Base-by-base conservation (phyloP, 345 rosid genomes). In the Eucalyptus leucophloia region DNA sequence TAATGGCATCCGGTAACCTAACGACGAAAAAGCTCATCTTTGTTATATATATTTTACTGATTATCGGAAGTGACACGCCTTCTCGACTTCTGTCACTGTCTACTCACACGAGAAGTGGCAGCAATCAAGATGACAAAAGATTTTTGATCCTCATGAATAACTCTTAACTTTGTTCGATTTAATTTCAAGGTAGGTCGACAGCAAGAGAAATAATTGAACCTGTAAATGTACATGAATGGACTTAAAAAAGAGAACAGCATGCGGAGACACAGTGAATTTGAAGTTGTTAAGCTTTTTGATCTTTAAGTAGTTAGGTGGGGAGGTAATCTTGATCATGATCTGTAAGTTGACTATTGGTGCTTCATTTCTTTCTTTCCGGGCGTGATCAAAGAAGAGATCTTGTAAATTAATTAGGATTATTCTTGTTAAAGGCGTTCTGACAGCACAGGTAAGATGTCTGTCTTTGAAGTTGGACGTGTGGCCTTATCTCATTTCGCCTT, bases 81-180 rank as follows among this genome's bases (percentile, higher is more conserved):
- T 72, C 23, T 34, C 82, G 28, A 72, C 45, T 37, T 72, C 2
- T 6, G 0, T 21, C 7, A 5, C 2, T 37, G 0, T 72, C 45
- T 42, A 37, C 26, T 2, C 0, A 3, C 12, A 24, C 3, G 8
- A 37, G 18, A 37, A 37, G 28, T 40, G 11, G 8, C 2, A 4
- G 1, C 16, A 18, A 37, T 72, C 14, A 3, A 72, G 14, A 72
- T 19, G 7, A 21, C 4, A 3, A 72, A 34, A 18, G 26, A 19
- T 37, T 37, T 37, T 6, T 10, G 3, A 37, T 19, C 26, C 28
- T 72, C 1, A 2, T 37, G 14, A 24, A 19, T 72, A 40, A 11
- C 53, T 9, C 21, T 7, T 10, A 2, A 69, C 12, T 18, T 18
- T 3, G 14, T 69, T 3, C 24, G 2, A 32, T 69, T 5, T 34